A percentile compares a stretch with the other conserved stretches of the same genome.
phyloP scores from a whole-genome alignment of 108 stramenopile species.

The Aureococcus anophagefferens region DNA sequence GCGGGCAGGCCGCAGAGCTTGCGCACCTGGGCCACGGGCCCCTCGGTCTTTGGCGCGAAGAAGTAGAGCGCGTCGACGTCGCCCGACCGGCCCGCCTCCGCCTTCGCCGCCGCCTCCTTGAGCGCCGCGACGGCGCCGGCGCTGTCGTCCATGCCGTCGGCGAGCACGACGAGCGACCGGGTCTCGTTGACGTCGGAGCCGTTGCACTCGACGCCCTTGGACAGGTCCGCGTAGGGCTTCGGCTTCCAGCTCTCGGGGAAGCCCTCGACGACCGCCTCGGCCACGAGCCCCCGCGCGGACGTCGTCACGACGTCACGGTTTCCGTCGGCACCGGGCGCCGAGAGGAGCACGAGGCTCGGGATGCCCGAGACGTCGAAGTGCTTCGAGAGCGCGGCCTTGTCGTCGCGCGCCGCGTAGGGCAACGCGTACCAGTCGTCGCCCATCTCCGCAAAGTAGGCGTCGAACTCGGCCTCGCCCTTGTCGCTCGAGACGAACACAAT shows the following conservation, averaged over 20 bases:
- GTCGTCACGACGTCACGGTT: slow-evolving; percentile 46
- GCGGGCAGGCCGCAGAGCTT: slow-evolving; percentile 94
- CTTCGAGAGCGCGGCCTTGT: slow-evolving; percentile 4
- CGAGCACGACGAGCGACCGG: slow-evolving; percentile 49
- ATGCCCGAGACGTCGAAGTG: slow-evolving; percentile 11
- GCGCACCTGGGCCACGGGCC: slow-evolving; percentile 99
- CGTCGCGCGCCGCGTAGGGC: background rate
- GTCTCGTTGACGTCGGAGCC: slow-evolving; percentile 42
- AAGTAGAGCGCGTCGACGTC: slow-evolving; percentile 99
- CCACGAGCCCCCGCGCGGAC: slow-evolving; percentile 41
- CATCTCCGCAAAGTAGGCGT: slow-evolving; percentile 6
- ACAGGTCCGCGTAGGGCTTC: slow-evolving; percentile 51
- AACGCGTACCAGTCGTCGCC: slow-evolving; percentile 5
- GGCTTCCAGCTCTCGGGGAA: slow-evolving; percentile 46
- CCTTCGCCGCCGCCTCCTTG: slow-evolving; percentile 84
- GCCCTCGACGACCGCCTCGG: slow-evolving; percentile 42
- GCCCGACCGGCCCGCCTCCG: slow-evolving; percentile 91
- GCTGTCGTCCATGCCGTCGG: slow-evolving; percentile 72
- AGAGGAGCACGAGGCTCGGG: slow-evolving; percentile 30
- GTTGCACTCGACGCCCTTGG: slow-evolving; percentile 30
- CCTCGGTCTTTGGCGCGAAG: too few relatives aligned
- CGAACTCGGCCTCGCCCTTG: background rate
- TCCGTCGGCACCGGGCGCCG: slow-evolving; percentile 25
- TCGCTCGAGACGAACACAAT: slow-evolving; percentile 16
- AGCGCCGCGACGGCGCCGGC: slow-evolving; percentile 83